Evolutionary conservation across 768 basidiomycete genomes (phyloP).

Genomic region (Auriscalpium orientale): DNA sequence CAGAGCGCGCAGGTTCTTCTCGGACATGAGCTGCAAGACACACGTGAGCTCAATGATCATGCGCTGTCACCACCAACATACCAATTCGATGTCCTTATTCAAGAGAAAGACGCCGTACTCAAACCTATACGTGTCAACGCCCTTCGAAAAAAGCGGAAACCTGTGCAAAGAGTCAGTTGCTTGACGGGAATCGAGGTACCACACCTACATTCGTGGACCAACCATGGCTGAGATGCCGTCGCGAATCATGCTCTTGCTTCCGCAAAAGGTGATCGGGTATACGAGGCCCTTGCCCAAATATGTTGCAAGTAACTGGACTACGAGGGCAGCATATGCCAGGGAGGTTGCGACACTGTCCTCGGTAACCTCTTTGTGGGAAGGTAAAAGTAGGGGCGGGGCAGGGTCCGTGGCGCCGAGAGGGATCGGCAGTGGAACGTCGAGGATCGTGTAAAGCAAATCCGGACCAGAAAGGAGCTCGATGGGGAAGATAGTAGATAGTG

Average conservation of each 20-base stretch:
- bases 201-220: conserved; percentile 82
- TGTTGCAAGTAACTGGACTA: conserved; percentile 72
- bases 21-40: conserved; percentile 70
- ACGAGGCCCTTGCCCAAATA: conserved; percentile 71
- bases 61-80: conserved; percentile 26
- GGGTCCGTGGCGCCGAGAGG: conserved; percentile 68
- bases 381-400: conserved; percentile 69
- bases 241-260: conserved; percentile 83
- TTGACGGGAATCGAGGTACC: neutral
- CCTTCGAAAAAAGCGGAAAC: conserved; percentile 92
- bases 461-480: conserved; percentile 81
- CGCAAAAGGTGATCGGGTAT: conserved; percentile 87
- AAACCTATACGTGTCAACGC: conserved; percentile 94
- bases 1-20: conserved; percentile 79
- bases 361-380: conserved; percentile 61
- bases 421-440: conserved; percentile 86
- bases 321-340: conserved; percentile 83
- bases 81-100: conserved; percentile 97
- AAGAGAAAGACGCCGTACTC: conserved; percentile 96
- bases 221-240: conserved; percentile 95
- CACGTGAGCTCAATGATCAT: conserved; percentile 1
- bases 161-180: conserved; percentile 32
- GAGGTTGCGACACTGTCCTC: conserved; percentile 88
- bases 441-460: conserved; percentile 84
- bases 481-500: conserved; percentile 74